Percentiles rank a stretch among this genome's conserved stretches.
Evolutionary conservation across 1,284 basidiomycete genomes (phyloP).

Genomic region (Sporisorium iseilematis-ciliati): DNA sequence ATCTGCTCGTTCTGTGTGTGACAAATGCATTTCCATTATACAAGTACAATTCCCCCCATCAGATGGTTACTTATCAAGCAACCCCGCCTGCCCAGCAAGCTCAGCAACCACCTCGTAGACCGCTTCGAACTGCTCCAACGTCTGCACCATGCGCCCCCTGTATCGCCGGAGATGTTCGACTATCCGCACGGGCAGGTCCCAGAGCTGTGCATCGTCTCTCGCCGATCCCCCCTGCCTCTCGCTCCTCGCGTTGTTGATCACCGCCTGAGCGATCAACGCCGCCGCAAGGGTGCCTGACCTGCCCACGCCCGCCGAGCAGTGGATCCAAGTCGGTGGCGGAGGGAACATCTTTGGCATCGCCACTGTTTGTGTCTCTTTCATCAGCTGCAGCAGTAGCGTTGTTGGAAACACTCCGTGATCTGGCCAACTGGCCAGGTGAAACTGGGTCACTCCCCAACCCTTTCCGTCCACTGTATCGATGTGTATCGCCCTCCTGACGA

Average conservation of each 20-base stretch:
- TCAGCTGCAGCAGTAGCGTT: slow-evolving; percentile 42
- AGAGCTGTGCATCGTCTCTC: slow-evolving; percentile 2
- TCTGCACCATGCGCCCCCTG: slow-evolving; percentile 62
- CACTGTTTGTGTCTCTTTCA: slow-evolving; percentile 27
- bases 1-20: not conserved
- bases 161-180: slow-evolving; percentile 54
- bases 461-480: slow-evolving; percentile 8
- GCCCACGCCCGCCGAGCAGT: slow-evolving; percentile 75
- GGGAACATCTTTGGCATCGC: slow-evolving; percentile 64
- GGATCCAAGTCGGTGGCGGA: slow-evolving; percentile 80
- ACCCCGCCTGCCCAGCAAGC: slow-evolving; percentile 5
- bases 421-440: slow-evolving; percentile 83
- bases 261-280: slow-evolving; percentile 41
- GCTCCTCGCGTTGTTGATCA: slow-evolving; percentile 13
- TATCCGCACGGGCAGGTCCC: slow-evolving; percentile 46
- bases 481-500: slow-evolving; percentile 23
- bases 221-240: not conserved
- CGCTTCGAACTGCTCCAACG: slow-evolving; percentile 51
- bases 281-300: slow-evolving; percentile 74
- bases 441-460: slow-evolving; percentile 74
- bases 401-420: slow-evolving; percentile 80
- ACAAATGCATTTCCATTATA: not conserved
- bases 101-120: slow-evolving; percentile 29
- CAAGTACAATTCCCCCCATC: not conserved
- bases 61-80: not conserved